These are phyloP conservation scores for Blastobotrys niveus DNA, from an alignment of 1,139 yeast species.

Conservation along the genomic window DNA sequence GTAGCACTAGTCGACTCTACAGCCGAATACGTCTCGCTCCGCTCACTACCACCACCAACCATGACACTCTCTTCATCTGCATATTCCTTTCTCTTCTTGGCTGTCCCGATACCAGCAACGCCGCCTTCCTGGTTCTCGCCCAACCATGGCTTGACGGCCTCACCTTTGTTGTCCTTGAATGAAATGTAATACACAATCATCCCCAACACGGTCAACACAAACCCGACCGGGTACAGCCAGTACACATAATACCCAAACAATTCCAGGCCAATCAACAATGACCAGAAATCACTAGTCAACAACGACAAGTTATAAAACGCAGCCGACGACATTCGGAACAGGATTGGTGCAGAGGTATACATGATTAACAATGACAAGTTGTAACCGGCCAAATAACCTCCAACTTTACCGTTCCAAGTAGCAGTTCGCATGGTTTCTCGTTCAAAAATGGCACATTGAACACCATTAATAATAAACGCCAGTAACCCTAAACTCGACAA, in stretches of 20 bases:
- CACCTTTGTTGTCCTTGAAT: conserved; percentile 34
- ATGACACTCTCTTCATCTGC: conserved; percentile 1
- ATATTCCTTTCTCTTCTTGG: conserved; percentile 21
- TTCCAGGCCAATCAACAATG: conserved; percentile 38
- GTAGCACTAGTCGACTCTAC: too few relatives aligned
- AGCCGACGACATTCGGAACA: conserved; percentile 43
- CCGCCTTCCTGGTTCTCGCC: conserved; percentile 38
- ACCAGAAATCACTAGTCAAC: conserved; percentile 43
- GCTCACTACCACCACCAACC: neutral
- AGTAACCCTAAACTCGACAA: conserved; percentile 41
- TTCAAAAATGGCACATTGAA: conserved; percentile 41
- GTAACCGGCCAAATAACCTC: conserved; percentile 41
- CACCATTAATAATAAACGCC: conserved; percentile 40
- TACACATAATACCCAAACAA: conserved; percentile 41
- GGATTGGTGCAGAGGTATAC: conserved; percentile 39
- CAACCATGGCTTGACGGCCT: conserved; percentile 43
- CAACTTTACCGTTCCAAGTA: conserved; percentile 37
- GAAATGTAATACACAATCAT: conserved; percentile 38
- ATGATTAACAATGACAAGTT: conserved; percentile 37
- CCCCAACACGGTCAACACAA: conserved; percentile 39
- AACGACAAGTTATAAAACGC: conserved; percentile 42
- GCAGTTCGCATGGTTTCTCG: conserved; percentile 35
- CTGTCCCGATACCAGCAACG: conserved; percentile 40
- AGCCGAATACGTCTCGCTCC: too few relatives aligned
- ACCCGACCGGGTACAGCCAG: conserved; percentile 45